Evolutionary conservation across 1,284 basidiomycete genomes (phyloP).

Genomic region (Wallemia ichthyophaga): DNA sequence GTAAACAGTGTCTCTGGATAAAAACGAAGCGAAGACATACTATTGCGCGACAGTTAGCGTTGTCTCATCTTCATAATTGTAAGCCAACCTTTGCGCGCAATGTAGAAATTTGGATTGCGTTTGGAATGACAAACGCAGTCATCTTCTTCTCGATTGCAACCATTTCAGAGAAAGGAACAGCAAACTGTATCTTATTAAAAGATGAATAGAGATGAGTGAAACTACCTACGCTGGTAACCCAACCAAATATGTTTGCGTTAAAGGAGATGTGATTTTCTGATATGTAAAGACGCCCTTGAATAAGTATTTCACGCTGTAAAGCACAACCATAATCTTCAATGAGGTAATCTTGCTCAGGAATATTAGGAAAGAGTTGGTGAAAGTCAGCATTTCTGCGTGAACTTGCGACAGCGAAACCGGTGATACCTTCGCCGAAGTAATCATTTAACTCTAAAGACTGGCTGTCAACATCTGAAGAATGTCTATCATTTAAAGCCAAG

Average conservation of each 20-base stretch:
- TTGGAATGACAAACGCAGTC: conserved; percentile 96
- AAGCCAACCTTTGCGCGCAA: conserved; percentile 23
- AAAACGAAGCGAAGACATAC: conserved; percentile 86
- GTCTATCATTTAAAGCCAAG: not conserved
- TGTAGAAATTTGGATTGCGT: conserved; percentile 75
- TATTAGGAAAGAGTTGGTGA: conserved; percentile 54
- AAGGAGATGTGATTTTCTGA: conserved; percentile 97
- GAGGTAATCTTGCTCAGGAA: conserved; percentile 87
- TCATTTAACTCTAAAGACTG: conserved; percentile 9
- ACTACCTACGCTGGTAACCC: conserved; percentile 67
- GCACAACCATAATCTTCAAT: conserved; percentile 99
- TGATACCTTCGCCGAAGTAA: conserved; percentile 43
- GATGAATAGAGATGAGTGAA: not conserved
- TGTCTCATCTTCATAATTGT: too few species aligned
- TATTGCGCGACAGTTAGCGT: too few species aligned
- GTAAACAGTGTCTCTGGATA: conserved; percentile 79
- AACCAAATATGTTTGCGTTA: conserved; percentile 95
- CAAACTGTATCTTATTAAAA: conserved; percentile 25
- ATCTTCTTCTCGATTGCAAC: conserved; percentile 79
- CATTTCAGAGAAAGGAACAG: conserved; percentile 72
- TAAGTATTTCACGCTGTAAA: conserved; percentile 74
- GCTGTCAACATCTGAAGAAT: not conserved
- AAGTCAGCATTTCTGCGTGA: conserved; percentile 86
- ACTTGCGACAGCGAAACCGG: conserved; percentile 87
- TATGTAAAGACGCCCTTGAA: conserved; percentile 84